A percentile compares a stretch with the other conserved stretches of the same genome.
phyloP scores from a whole-genome alignment of 352 stramenopile species.

The Phytophthora palmivora region DNA sequence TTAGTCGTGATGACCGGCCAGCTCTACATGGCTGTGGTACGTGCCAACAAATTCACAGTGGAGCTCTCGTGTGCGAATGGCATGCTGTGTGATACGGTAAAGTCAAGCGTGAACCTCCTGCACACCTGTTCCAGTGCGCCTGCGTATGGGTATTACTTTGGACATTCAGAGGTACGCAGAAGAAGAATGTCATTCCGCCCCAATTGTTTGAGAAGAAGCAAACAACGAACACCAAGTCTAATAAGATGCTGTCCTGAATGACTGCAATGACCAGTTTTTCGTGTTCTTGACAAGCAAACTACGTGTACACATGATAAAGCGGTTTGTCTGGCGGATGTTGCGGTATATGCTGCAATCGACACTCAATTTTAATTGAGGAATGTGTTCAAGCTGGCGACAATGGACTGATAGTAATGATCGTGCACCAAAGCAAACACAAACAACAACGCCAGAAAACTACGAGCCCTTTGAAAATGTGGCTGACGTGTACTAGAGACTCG shows the following conservation, averaged over 20 bases:
- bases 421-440: background rate
- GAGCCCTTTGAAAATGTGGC: constrained; percentile 2
- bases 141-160: constrained; percentile 44
- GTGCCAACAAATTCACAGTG: constrained; percentile 18
- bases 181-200: constrained; percentile 22
- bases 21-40: constrained; percentile 39
- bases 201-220: constrained; percentile 24
- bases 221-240: background rate
- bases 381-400: background rate
- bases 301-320: no score
- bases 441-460: background rate
- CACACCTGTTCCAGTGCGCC: constrained; percentile 44
- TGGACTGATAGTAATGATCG: constrained; percentile 1
- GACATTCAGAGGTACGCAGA: constrained; percentile 37
- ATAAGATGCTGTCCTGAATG: no score
- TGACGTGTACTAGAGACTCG: background rate
- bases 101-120: constrained; percentile 38
- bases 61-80: constrained; percentile 70
- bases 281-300: no score
- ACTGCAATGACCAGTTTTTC: no score
- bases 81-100: constrained; percentile 46
- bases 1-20: constrained; percentile 47
- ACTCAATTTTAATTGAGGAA: no score
- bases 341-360: no score
- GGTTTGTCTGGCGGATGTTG: no score